Evolutionary conservation across 2,329 filamentous ascomycete genomes (phyloP).

Genomic region (Drechslera avenae): DNA sequence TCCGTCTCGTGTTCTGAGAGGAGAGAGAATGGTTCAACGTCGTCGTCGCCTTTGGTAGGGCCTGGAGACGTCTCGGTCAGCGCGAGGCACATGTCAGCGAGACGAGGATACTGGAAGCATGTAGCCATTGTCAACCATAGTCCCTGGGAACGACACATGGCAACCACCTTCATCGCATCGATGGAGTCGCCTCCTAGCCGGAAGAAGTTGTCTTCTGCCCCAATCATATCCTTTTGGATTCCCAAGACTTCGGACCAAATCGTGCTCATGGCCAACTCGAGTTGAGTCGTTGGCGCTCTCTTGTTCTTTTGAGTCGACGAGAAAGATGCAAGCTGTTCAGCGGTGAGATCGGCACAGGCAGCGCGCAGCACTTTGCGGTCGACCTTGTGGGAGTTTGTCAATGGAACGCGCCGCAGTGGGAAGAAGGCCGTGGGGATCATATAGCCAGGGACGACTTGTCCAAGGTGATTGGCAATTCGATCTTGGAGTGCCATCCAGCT

Average conservation of each 20-base stretch:
- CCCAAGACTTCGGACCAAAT: slow-evolving; percentile 19
- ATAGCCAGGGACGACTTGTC: slow-evolving; percentile 32
- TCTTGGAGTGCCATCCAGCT: not conserved
- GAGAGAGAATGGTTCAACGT: not conserved
- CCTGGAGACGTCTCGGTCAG: not conserved
- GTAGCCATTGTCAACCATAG: not conserved
- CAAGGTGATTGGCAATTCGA: not conserved
- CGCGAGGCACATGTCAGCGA: not conserved
- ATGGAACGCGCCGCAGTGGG: slow-evolving; percentile 41
- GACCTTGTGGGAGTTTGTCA: slow-evolving; percentile 45
- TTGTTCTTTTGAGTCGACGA: not conserved
- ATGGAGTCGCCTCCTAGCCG: slow-evolving; percentile 50
- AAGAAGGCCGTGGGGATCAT: slow-evolving; percentile 49
- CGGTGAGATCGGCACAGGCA: slow-evolving; percentile 26
- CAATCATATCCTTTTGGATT: slow-evolving; percentile 1
- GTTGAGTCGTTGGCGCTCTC: slow-evolving; percentile 12
- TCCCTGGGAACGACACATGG: not conserved
- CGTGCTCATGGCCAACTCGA: slow-evolving; percentile 5
- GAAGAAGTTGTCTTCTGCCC: slow-evolving; percentile 44
- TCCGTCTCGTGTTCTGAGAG: not conserved
- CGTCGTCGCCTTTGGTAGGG: not conserved
- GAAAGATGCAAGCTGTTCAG: no score
- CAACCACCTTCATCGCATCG: slow-evolving; percentile 38
- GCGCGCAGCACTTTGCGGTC: slow-evolving; percentile 30
- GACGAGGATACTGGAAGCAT: not conserved